Base-by-base conservation (phyloP, 2,329 filamentous ascomycete species). In the Myriangium duriaei region DNA sequence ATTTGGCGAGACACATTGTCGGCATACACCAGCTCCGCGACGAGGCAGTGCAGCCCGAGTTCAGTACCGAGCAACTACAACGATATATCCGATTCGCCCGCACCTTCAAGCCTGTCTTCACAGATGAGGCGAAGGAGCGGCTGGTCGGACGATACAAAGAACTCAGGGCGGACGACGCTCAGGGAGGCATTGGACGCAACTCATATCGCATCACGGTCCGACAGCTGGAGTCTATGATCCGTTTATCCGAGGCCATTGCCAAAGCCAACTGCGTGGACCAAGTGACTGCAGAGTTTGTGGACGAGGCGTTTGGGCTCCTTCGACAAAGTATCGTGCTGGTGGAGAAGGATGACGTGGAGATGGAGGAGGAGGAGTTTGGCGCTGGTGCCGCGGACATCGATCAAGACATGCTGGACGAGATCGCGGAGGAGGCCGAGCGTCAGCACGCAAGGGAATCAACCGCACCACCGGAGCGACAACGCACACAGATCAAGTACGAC, bases 181-280 rank as follows among this genome's bases (percentile, higher is more conserved):
- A 95, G 58, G 91, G 91, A 35, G 91, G 91, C 19, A 77, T 94
- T 34, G 91, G 91, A 43, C 76, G 85, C 53, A 96, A 95, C 63
- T 92, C 83, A 47, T 98, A 98, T 67, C 79, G 91, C 42, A 98
- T 98, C 57, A 98, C 91, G 0, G 91, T 98, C 34, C 76, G 91
- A 55, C 91, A 98, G 60, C 71, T 98, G 2, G 91, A 98, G 62
- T 88, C 81, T 55, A 78, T 98, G 71, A 96, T 98, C 48, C 85
- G 91, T 46, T 67, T 98, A 40, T 88, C 81, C 39, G 91, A 98
- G 60, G 91, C 91, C n/a, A 95, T 98, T 48, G 91, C 91, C 42
- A 96, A 96, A 62, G 85, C 86, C 42, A 96, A 94, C 56, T 98
- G 91, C 55, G 85, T 94, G 11, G 82, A 88, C 51, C 86, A 95